Percentiles rank a stretch among this genome's conserved stretches.
Conservation (phyloP, 1,284 basidiomycete species). For the Rhodotorula sp. region DNA sequence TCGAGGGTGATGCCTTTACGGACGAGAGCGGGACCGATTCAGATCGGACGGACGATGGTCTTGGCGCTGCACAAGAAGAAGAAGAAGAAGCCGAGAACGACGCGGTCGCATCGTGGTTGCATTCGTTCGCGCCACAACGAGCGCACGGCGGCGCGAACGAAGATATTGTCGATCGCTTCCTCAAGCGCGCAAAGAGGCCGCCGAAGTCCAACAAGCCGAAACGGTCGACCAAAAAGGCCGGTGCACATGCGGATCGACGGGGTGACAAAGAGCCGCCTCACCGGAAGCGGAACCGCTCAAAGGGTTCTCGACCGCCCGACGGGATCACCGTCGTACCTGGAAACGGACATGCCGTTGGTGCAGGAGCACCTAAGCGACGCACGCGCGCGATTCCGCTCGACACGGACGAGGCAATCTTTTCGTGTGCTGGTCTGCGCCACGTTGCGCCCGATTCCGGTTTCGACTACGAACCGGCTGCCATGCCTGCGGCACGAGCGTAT, state of each 20-base stretch:
- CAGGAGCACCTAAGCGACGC: neutral
- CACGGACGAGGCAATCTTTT: conserved; percentile 30
- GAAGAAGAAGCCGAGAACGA: conserved; percentile 35
- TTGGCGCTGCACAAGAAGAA: conserved; percentile 19
- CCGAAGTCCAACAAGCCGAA: neutral
- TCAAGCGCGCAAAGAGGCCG: conserved; percentile 27
- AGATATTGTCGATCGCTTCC: conserved; percentile 41
- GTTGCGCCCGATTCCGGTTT: neutral
- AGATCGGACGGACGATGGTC: conserved; percentile 5
- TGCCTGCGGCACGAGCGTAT: neutral
- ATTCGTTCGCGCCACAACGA: conserved; percentile 29
- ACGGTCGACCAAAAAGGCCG: neutral
- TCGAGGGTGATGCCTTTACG: conserved; percentile 37
- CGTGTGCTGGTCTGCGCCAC: conserved; percentile 9
- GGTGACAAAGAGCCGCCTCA: neutral
- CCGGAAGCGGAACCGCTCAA: neutral
- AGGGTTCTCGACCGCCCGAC: neutral
- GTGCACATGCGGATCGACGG: neutral
- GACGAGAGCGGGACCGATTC: conserved; percentile 36
- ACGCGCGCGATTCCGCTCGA: conserved; percentile 24
- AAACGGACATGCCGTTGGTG: neutral
- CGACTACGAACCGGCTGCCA: neutral
- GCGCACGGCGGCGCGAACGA: conserved; percentile 1
- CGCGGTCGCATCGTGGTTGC: conserved; percentile 34
- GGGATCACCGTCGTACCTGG: neutral